Evolutionary conservation across 331 rosid genomes (phyloP).

Genomic region (Phaseolus coccineus): DNA sequence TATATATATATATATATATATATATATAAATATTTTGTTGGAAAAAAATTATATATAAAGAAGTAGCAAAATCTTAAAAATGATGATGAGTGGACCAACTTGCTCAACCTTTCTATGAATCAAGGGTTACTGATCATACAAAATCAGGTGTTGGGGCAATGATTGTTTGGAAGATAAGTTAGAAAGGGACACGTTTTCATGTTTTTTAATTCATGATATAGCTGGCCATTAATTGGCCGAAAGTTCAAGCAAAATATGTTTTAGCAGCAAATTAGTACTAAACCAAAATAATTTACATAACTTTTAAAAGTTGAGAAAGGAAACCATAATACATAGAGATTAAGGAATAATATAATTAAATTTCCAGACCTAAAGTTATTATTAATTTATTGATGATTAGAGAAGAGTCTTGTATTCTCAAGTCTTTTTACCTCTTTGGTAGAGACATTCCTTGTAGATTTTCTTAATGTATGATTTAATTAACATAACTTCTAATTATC

Average conservation of each 20-base stretch:
- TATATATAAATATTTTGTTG: too few relatives aligned
- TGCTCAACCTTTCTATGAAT: slow-evolving; percentile 19
- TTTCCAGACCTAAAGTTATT: background rate
- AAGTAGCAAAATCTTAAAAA: background rate
- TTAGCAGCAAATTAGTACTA: background rate
- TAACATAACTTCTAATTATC: too few relatives aligned
- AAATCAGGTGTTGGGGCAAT: slow-evolving; percentile 31
- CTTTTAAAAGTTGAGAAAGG: background rate
- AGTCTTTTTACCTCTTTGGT: background rate
- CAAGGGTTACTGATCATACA: slow-evolving; percentile 35
- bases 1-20: too few relatives aligned
- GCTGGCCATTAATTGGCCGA: slow-evolving; percentile 30
- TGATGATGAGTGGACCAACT: background rate
- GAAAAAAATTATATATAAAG: too few relatives aligned
- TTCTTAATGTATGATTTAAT: background rate
- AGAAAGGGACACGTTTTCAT: background rate
- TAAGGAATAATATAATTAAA: background rate
- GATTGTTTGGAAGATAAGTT: slow-evolving; percentile 18
- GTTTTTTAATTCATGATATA: background rate
- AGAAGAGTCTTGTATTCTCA: background rate
- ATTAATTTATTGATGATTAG: too few relatives aligned
- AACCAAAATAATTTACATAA: background rate
- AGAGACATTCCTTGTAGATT: background rate
- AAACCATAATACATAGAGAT: background rate
- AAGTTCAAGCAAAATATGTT: background rate